These are phyloP conservation scores for Juglanconis oblonga DNA, from an alignment of 2,329 filamentous ascomycete species.

Conservation along the genomic window DNA sequence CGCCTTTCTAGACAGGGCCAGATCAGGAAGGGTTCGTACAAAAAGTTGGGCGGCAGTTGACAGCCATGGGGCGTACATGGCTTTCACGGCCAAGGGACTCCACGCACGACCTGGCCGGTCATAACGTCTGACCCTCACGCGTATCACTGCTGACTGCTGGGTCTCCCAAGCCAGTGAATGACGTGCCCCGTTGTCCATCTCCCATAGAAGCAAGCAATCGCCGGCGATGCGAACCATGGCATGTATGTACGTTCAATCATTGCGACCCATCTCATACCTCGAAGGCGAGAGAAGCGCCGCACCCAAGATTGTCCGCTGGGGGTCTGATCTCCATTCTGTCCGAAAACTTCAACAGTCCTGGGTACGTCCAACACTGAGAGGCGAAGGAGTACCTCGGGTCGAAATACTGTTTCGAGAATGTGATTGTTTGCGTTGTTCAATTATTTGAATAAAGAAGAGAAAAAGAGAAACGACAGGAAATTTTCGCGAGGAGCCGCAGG, in stretches of 20 bases:
- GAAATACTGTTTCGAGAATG: conserved; percentile 43
- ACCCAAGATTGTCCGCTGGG: conserved; percentile 50
- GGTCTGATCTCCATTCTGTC: conserved; percentile 45
- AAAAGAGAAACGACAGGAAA: conserved; percentile 26
- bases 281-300: conserved; percentile 41
- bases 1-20: too few relatives aligned
- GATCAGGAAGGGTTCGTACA: too few relatives aligned
- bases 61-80: too few relatives aligned
- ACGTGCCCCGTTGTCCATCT: too few relatives aligned
- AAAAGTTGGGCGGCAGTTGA: too few relatives aligned
- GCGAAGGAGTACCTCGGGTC: conserved; percentile 38
- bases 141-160: too few relatives aligned
- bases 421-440: conserved; percentile 47
- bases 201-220: not conserved
- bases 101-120: too few relatives aligned
- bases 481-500: conserved; percentile 5
- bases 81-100: too few relatives aligned
- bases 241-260: conserved; percentile 48
- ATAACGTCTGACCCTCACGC: too few relatives aligned
- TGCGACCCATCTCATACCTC: conserved; percentile 44
- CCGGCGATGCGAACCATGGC: not conserved
- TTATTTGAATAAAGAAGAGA: conserved; percentile 31
- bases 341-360: conserved; percentile 44
- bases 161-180: too few relatives aligned
- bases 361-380: conserved; percentile 27